Conservation (phyloP, 2,329 filamentous ascomycete genomes). For the Cryphonectria radicalis region DNA sequence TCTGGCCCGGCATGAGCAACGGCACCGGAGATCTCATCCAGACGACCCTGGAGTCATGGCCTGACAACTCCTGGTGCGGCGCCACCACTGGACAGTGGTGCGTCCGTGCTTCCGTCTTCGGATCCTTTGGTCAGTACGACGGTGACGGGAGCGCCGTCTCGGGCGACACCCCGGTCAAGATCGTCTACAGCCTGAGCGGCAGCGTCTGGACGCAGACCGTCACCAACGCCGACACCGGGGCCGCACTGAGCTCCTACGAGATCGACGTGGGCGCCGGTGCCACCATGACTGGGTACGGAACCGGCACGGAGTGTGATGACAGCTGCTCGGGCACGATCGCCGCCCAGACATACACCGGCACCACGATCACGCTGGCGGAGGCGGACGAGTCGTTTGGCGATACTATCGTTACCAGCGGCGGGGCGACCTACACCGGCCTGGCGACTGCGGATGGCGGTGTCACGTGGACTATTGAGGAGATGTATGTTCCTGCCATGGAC, state of each 20-base stretch:
- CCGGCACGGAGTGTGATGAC: constrained; percentile 46
- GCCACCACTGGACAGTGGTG: constrained; percentile 44
- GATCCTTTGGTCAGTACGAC: constrained; percentile 46
- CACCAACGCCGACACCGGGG: constrained; percentile 42
- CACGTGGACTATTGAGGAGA: constrained; percentile 41
- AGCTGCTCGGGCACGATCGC: constrained; percentile 45
- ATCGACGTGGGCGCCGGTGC: constrained; percentile 39
- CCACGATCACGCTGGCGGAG: constrained; percentile 42
- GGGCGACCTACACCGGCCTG: constrained; percentile 42
- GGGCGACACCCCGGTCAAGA: constrained; percentile 20
- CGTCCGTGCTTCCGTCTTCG: constrained; percentile 46
- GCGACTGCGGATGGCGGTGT: constrained; percentile 41
- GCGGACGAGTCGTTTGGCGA: constrained; percentile 39
- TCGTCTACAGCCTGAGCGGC: constrained; percentile 36
- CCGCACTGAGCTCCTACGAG: constrained; percentile 39
- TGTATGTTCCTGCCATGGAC: constrained; percentile 24
- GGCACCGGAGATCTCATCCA: constrained; percentile 49
- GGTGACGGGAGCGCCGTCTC: constrained; percentile 19
- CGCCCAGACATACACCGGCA: constrained; percentile 44
- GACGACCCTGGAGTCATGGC: constrained; percentile 47
- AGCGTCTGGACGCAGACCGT: constrained; percentile 36
- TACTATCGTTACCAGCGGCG: constrained; percentile 36
- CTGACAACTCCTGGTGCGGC: constrained; percentile 47
- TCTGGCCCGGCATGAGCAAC: constrained; percentile 51
- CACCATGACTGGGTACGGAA: constrained; percentile 44